phyloP scores from a whole-genome alignment of 179 eudicot genomes.

The Spergularia azorica region DNA sequence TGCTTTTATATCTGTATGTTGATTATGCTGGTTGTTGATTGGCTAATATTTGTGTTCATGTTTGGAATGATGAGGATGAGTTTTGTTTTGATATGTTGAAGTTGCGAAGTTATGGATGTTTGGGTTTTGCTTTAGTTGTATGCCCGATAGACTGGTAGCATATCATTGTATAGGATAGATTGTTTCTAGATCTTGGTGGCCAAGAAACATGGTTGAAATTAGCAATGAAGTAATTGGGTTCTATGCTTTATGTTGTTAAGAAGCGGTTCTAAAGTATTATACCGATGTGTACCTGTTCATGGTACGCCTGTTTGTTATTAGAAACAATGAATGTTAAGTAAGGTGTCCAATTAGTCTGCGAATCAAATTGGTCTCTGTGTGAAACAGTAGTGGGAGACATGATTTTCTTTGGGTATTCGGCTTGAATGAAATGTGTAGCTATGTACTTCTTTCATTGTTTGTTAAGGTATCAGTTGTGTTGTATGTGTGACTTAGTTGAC shows the following conservation, averaged over 20 bases:
- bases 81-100: not conserved
- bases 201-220: not conserved
- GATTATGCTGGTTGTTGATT: not conserved
- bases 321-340: not conserved
- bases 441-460: not conserved
- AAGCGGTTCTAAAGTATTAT: not conserved
- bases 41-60: not conserved
- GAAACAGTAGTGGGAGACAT: not conserved
- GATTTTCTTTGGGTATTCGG: not conserved
- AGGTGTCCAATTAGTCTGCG: not conserved
- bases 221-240: not conserved
- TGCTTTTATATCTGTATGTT: not conserved
- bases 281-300: not conserved
- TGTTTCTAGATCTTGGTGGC: not conserved
- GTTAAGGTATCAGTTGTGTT: not conserved
- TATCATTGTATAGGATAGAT: not conserved
- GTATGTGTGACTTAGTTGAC: not conserved
- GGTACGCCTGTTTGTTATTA: not conserved
- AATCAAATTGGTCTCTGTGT: not conserved
- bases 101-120: not conserved
- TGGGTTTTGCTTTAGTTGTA: not conserved
- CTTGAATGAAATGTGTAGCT: not conserved
- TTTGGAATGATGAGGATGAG: not conserved
- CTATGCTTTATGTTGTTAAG: not conserved
- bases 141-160: too few species aligned